Base-by-base conservation (phyloP, 129 eudicot genomes). In the Calendula officinalis region DNA sequence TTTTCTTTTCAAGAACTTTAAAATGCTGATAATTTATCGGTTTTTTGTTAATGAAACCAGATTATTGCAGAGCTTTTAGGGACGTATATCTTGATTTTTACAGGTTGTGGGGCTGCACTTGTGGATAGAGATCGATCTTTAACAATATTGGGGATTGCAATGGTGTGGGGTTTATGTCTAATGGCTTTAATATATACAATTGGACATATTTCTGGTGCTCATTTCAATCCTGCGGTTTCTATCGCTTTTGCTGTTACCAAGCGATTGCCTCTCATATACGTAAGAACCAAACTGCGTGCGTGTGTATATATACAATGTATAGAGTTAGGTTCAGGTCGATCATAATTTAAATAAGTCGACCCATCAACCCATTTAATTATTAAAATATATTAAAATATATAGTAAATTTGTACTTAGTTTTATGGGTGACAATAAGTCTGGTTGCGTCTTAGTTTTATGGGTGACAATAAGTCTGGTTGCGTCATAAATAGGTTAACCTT, bases 211-310 rank as follows among this genome's bases (percentile, higher is more conserved):
- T 86, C 88, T 14, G 88, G 88, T 17, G 88, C 88, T 3, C 88
- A 79, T 68, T 79, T 85, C 65, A 85, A 85, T 56, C 94, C 94
- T 54, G 85, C 88, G 2, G 88, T 82, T 78, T 69, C 94, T 58
- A 71, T 86, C 27, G 77, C 86, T 60, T 78, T 86, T 37, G 83
- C 82, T 37, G 58, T 57, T 34, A 71, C 76, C 3, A 42, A 75
- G 14, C 77, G 56, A 75, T 60, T 86, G 27, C 86, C 83, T 52
- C 37, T 82, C 4, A 5, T 60, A 11, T 75, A 79, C 5, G 86
- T 86, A 60, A 74, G 76, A 67, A 33, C 40, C 57, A 0, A 6
- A 36, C 3, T 7, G 3, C 14, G 45, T 52, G n/a, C n/a, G n/a
- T n/a, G 9, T 52, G 6, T 22, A 14, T 22, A 22, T 22, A 22